Percentiles rank a stretch among this genome's conserved stretches.
phyloP scores from a whole-genome alignment of 805 yeast species.

The Sungouiozyma ichnusensis region DNA sequence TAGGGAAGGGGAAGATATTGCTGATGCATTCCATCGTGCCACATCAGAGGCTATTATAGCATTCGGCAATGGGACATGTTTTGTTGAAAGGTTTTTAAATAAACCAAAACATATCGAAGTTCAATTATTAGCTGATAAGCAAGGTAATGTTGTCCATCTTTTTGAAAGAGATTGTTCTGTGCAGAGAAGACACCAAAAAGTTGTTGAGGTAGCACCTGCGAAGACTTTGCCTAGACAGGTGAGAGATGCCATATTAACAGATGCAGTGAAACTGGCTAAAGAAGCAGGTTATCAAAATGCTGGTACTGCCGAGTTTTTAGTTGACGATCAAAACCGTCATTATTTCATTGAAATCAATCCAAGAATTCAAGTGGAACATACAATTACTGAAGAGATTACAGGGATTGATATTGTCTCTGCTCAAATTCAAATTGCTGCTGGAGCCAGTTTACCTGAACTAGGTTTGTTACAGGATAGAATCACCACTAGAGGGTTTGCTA shows the following conservation, averaged over 20 bases:
- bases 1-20: slow-evolving; percentile 87
- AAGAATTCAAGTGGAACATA: slow-evolving; percentile 96
- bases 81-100: slow-evolving; percentile 90
- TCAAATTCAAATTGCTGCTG: slow-evolving; percentile 97
- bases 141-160: slow-evolving; percentile 90
- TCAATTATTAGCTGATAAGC: slow-evolving; percentile 84
- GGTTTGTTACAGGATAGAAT: slow-evolving; percentile 91
- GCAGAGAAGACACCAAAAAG: slow-evolving; percentile 98
- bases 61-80: slow-evolving; percentile 98
- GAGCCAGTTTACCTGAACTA: slow-evolving; percentile 84
- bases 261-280: slow-evolving; percentile 87
- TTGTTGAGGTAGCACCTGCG: slow-evolving; percentile 97
- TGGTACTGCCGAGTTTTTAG: slow-evolving; percentile 96
- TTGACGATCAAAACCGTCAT: slow-evolving; percentile 87
- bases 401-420: slow-evolving; percentile 98
- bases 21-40: slow-evolving; percentile 88
- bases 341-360: slow-evolving; percentile 98
- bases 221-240: slow-evolving; percentile 73
- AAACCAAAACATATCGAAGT: slow-evolving; percentile 97
- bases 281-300: slow-evolving; percentile 90
- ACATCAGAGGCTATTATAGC: slow-evolving; percentile 88
- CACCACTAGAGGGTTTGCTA: slow-evolving; percentile 94
- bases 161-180: slow-evolving; percentile 99
- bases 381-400: slow-evolving; percentile 96
- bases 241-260: slow-evolving; percentile 85